Evolutionary conservation across 495 filamentous ascomycete genomes (phyloP), one percentile per base, ranked within the genome.

Genomic region (Aspergillus taichungensis): DNA sequence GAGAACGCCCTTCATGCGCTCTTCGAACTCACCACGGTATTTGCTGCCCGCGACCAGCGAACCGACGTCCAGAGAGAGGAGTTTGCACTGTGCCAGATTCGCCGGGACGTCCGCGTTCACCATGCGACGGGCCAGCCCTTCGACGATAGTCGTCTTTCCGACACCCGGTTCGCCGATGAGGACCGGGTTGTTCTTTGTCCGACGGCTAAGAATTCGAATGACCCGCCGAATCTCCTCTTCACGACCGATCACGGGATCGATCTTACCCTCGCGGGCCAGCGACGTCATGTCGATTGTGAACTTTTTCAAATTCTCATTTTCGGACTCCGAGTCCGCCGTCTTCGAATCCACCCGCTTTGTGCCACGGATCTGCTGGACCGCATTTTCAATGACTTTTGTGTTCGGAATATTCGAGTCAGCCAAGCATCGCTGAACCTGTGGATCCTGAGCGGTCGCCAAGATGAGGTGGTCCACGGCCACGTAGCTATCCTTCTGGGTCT

Each of bases 151-250:
- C 9, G 92, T 98, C 72, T 98, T 98, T 52, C 92, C 92, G 11
- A 98, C 92, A 81, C 92, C 92, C 7, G 92, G 92, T 62, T 97
- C 92, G 63, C 92, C 92, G 46, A 87, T 87, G 48, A 98, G 76
- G 11, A 96, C 92, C 3, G 92, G 92, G 60, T 98, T 98, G 72
- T 98, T 98, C 78, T 98, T 98, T 39, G 92, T 97, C 52, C 92
- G 79, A 52, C 92, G 76, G 9, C 88, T 92, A 18, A 98, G 75
- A 42, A 98, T 97, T 13, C 92, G 80, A 45, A 98, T 83, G 8
- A 97, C 92, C 47, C 92, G 80, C 52, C 92, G 74, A 53, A 97
- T 96, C 62, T 98, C 92, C 61, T 97, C 92, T 59, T 97, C 92
- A 63, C 92, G 77, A 14, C 92, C 92, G 63, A 98, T 98, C 46